Base-by-base conservation (phyloP, 352 stramenopile genomes). In the Globisporangium okanoganense region DNA sequence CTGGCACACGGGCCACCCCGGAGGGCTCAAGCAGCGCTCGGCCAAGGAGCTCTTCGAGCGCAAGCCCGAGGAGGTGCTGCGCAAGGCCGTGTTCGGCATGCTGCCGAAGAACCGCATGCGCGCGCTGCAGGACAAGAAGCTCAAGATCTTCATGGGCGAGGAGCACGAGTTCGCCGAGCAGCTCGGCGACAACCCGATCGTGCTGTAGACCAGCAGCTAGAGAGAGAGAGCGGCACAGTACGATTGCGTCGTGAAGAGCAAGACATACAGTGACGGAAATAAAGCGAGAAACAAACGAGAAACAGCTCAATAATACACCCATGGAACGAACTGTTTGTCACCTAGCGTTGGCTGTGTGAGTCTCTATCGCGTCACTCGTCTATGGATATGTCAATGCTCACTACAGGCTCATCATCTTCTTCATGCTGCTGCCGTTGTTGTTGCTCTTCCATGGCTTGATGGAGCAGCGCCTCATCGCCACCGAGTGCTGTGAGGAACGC, bases 1-100 rank as follows among this genome's bases (percentile, higher is more conserved):
- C 63, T 99, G 97, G 97, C 97, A 99, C 83, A 99, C 97, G 48
- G 96, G 96, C 57, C 97, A 98, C 79, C 94, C 96, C 24, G 97
- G 97, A 29, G 97, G 97, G 0, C 73, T 99, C 29, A 99, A 99
- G 87, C 70, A 97, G 75, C 86, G 95, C 60, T 92, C 88, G 35
- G 95, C 97, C n/a, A 83, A 95, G 58, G 88, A 99, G 61, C 83
- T 99, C 69, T 89, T 98, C 56, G 90, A 96, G 52, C 84, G 91
- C 66, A 98, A 98, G 66, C 95, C 97, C 24, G 94, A 97, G 68
- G 90, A 98, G 38, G 91, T 99, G 56, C 78, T 99, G 61, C 85
- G 91, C 61, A 97, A 97, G 65, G 96, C 97, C 5, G 94, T 99
- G 45, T 90, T 97, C 51, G 97, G 97, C 20, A 99, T 99, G 97